phyloP scores from a whole-genome alignment of 331 rosid species.

The Telfairia occidentalis region DNA sequence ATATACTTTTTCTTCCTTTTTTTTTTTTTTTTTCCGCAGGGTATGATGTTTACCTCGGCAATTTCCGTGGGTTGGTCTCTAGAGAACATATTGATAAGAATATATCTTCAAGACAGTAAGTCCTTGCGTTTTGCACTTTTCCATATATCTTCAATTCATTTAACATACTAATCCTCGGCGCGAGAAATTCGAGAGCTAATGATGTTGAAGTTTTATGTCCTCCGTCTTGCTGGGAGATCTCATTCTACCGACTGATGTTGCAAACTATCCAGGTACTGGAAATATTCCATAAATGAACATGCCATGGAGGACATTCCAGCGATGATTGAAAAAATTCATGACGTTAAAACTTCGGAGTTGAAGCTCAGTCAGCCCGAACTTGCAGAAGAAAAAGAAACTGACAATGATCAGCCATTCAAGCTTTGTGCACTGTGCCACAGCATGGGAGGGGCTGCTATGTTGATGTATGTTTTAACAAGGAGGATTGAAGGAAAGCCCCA shows the following conservation, averaged over 20 bases:
- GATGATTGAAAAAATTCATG: conserved; percentile 69
- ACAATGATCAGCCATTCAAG: conserved; percentile 57
- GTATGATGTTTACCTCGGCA: conserved; percentile 86
- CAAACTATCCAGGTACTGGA: conserved; percentile 63
- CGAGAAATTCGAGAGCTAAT: neutral
- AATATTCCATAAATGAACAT: conserved; percentile 81
- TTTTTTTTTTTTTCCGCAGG: conserved; percentile 27
- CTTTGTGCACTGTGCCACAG: conserved; percentile 81
- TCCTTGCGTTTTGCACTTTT: conserved; percentile 1
- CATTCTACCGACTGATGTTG: conserved; percentile 8
- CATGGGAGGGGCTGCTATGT: conserved; percentile 80
- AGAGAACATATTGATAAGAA: conserved; percentile 77
- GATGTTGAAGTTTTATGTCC: neutral
- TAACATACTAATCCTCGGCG: neutral
- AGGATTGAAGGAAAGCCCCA: conserved; percentile 69
- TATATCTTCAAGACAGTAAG: conserved; percentile 78
- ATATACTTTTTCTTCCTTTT: neutral
- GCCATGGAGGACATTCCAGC: conserved; percentile 87
- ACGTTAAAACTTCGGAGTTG: conserved; percentile 66
- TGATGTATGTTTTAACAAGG: conserved; percentile 57
- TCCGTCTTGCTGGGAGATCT: neutral
- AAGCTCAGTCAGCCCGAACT: conserved; percentile 50
- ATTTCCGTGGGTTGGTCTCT: conserved; percentile 81
- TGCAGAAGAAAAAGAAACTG: conserved; percentile 52
- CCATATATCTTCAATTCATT: neutral